Evolutionary conservation across 208 protist genomes (phyloP).

Genomic region (Leishmania tarentolae): DNA sequence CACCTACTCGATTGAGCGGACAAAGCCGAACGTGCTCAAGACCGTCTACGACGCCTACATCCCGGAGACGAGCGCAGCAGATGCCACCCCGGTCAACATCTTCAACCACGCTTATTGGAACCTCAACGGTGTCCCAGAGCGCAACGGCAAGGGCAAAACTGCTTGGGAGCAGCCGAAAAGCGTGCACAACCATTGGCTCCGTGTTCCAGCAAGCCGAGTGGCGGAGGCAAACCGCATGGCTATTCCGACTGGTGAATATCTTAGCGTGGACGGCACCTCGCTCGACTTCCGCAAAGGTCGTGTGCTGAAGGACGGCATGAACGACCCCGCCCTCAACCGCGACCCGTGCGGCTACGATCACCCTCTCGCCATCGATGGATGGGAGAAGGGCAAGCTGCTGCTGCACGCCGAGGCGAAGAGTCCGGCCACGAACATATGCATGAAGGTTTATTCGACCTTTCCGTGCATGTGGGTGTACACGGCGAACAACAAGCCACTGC

Average conservation of each 20-base stretch:
- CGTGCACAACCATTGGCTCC: conserved; percentile 48
- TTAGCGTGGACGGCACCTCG: conserved; percentile 27
- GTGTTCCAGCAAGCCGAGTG: conserved; percentile 34
- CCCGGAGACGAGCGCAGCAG: conserved; percentile 46
- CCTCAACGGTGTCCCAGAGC: conserved; percentile 58
- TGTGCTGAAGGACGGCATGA: conserved; percentile 42
- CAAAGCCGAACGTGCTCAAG: conserved; percentile 35
- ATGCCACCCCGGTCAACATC: conserved; percentile 54
- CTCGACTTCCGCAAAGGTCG: conserved; percentile 48
- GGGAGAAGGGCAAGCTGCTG: conserved; percentile 34
- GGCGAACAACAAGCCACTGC: conserved; percentile 54
- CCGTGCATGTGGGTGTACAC: conserved; percentile 74
- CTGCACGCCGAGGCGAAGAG: conserved; percentile 55
- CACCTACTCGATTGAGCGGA: conserved; percentile 47
- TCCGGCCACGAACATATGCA: conserved; percentile 49
- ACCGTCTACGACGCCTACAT: conserved; percentile 37
- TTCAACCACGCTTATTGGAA: conserved; percentile 76
- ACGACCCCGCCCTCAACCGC: conserved; percentile 39
- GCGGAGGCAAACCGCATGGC: conserved; percentile 38
- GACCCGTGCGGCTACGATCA: conserved; percentile 67
- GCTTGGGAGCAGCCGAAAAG: conserved; percentile 17
- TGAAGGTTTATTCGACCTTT: conserved; percentile 68
- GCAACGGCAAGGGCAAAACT: background rate
- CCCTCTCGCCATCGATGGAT: conserved; percentile 46
- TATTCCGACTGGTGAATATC: conserved; percentile 48